Base-by-base conservation (phyloP, 2,329 filamentous ascomycete species). In the Celoporthe dispersa region DNA sequence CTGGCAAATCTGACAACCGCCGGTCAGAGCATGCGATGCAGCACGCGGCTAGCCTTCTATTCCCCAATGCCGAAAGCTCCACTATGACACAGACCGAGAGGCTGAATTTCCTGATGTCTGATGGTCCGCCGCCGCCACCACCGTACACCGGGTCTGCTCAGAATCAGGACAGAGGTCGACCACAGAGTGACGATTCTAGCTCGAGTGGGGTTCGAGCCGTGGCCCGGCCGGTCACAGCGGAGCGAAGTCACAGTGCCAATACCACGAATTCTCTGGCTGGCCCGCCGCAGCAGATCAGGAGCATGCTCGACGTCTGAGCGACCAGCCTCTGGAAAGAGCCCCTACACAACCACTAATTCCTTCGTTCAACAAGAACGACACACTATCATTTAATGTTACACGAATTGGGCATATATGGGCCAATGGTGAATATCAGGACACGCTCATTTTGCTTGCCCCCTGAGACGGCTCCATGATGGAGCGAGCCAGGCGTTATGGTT, bases 221-320 rank as follows among this genome's bases (percentile, higher is more conserved):
- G 67, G 71, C 70, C 25, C 74, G 78, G 37, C 76, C 79, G 22
- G 75, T 74, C 4, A 78, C 77, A 3, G 79, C 76, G 14, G 80
- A 79, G 39, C 80, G 85, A 61, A 84, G 82, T 66, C 77, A 80
- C 57, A 87, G 85, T 72, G 79, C 80, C 1, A 81, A 78, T 61
- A 86, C 86, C 48, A 79, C 78, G n/a, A 77, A 81, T 61, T 87
- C 85, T 6, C 78, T 84, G 16, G 80, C 76, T 8, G 80, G 77
- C n/a, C 83, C 82, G 67, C 85, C 86, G n/a, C 85, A 87, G 75
- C 83, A 87, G 74, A 78, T 88, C 7, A 81, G 80, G 74, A 89
- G 87, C 75, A 89, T 89, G 87, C 73, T 89, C 74, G 87, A 89
- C 74, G 75, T 89, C 19, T 89, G 78, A 76, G 41, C 12, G n/a